phyloP scores from a whole-genome alignment of 192 early-diverging fungal species.

The Gonapodya sp. region DNA sequence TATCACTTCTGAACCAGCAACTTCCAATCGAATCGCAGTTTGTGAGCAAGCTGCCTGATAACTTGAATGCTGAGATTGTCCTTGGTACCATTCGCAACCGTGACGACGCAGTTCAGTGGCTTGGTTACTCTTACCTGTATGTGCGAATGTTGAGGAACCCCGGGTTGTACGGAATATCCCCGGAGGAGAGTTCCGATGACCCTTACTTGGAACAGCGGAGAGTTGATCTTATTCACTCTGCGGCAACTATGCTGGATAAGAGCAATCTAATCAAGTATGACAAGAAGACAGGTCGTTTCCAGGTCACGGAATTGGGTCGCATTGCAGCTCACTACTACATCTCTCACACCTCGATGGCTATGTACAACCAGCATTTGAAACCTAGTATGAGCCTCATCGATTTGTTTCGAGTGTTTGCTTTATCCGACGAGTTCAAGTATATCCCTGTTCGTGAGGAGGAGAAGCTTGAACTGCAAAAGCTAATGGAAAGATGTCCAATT shows the following conservation, averaged over 20 bases:
- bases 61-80: conserved; percentile 93
- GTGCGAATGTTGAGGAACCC: conserved; percentile 94
- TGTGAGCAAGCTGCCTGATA: conserved; percentile 72
- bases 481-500: conserved; percentile 86
- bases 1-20: conserved; percentile 90
- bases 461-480: conserved; percentile 78
- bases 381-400: conserved; percentile 85
- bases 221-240: conserved; percentile 80
- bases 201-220: conserved; percentile 74
- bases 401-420: conserved; percentile 79
- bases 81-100: conserved; percentile 83
- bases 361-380: conserved; percentile 86
- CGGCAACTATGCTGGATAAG: conserved; percentile 78
- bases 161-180: conserved; percentile 63
- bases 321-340: conserved; percentile 98
- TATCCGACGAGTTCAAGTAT: conserved; percentile 84
- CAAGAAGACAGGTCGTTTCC: conserved; percentile 77
- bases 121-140: conserved; percentile 91
- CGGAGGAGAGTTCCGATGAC: conserved; percentile 66
- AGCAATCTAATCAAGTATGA: conserved; percentile 92
- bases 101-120: conserved; percentile 91
- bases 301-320: conserved; percentile 82
- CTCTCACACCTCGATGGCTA: conserved; percentile 80
- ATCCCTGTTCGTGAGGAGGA: conserved; percentile 93
- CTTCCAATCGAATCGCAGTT: conserved; percentile 97